Base-by-base conservation (phyloP, 2,329 filamentous ascomycete species). In the Colletotrichum sp. region DNA sequence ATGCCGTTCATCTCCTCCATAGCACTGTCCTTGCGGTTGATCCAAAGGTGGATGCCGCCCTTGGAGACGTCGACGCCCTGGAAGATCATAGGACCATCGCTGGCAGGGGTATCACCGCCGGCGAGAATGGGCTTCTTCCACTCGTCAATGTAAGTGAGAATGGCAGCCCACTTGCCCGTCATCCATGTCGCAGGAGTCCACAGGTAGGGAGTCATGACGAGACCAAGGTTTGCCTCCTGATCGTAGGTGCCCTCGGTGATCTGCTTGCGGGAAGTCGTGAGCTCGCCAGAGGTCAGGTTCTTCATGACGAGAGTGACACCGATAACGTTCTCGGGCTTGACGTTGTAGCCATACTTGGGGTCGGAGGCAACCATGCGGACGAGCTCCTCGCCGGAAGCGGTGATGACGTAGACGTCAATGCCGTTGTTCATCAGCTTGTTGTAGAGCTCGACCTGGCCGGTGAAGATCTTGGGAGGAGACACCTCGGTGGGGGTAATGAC, bases 331-430 rank as follows among this genome's bases (percentile, higher is more conserved):
- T 87, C 80, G 3, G 86, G 80, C 36, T 82, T 82, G 8, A 87
- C 85, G 74, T 87, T 87, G 81, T 88, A 88, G 61, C 86, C 86
- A 64, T 88, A 88, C 74, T 82, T 82, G 9, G 85, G 84, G 72
- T 87, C 86, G 2, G 85, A 82, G n/a, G 83, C 86, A 1, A 88
- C 84, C 85, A 87, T 86, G 67, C 86, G 84, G 18, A 87, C 86
- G 9, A 87, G 81, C 78, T 88, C 86, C 76, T 88, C 86, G n/a
- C 82, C 81, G 1, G 86, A 79, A 8, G 86, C 86, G 26, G 81
- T 75, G 55, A 88, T 77, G 26, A 87, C 83, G 74, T 87, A 87
- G 24, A 88, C 86, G 4, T 83, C 82, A 55, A 88, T 88, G 26
- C 85, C 85, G 77, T 87, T 85, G 55, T 77, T 78, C 84, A 85